Conservation (phyloP, 768 basidiomycete genomes). For the Hebeloma cylindrosporum region DNA sequence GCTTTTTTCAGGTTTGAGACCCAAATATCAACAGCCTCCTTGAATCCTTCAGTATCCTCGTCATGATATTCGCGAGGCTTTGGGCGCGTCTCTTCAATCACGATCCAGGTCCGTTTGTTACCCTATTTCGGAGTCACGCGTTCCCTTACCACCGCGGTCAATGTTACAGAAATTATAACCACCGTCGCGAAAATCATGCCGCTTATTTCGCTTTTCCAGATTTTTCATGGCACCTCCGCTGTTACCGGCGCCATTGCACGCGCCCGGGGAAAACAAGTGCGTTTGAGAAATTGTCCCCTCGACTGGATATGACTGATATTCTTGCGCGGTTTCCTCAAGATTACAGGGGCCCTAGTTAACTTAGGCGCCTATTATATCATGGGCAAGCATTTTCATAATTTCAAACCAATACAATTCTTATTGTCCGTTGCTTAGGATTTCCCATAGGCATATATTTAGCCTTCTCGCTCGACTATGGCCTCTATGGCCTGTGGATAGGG, state of each 20-base stretch:
- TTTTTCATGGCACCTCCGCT: constrained; percentile 72
- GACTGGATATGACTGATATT: constrained; percentile 77
- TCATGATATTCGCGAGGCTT: constrained; percentile 55
- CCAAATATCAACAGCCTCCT: background rate
- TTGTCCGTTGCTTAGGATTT: too few species aligned
- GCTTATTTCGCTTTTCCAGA: constrained; percentile 72
- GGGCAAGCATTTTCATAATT: too few species aligned
- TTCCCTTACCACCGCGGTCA: background rate
- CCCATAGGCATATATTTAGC: constrained; percentile 81
- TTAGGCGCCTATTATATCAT: constrained; percentile 71
- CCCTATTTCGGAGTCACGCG: background rate
- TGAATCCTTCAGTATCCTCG: constrained; percentile 39
- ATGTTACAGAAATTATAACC: constrained; percentile 43
- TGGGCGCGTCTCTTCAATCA: constrained; percentile 75
- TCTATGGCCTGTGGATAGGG: constrained; percentile 86
- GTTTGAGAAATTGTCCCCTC: constrained; percentile 35
- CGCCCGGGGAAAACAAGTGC: constrained; percentile 75
- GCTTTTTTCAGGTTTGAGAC: too few species aligned
- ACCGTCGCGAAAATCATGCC: constrained; percentile 69
- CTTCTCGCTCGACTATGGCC: constrained; percentile 46
- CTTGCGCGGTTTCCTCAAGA: constrained; percentile 22
- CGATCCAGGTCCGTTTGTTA: constrained; percentile 43
- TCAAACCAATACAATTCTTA: too few species aligned
- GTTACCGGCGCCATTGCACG: constrained; percentile 76
- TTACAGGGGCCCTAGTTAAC: background rate